phyloP scores from a whole-genome alignment of 2,329 filamentous ascomycete genomes.

The Pseudomassariella vexata region DNA sequence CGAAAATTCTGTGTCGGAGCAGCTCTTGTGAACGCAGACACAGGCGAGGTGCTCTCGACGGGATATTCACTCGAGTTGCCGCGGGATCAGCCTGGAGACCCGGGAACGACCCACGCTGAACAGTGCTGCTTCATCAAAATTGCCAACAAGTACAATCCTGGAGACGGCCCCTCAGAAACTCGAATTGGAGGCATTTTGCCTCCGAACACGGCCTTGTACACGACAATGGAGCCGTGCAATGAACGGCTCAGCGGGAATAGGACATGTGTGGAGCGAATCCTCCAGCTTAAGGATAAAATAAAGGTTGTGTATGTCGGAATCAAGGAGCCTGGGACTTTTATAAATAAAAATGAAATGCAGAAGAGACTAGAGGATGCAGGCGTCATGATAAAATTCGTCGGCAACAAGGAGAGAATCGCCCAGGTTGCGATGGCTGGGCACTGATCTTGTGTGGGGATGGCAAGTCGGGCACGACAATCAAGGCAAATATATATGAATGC shows the following conservation, averaged over 20 bases:
- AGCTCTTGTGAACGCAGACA: constrained; percentile 30
- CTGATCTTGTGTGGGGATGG: no score
- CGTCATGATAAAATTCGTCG: constrained; percentile 19
- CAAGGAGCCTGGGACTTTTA: constrained; percentile 30
- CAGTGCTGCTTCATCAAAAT: constrained; percentile 40
- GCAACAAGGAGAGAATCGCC: constrained; percentile 54
- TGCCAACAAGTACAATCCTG: constrained; percentile 26
- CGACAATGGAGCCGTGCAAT: constrained; percentile 40
- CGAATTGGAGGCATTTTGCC: constrained; percentile 29
- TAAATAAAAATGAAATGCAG: constrained; percentile 24
- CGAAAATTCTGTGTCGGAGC: constrained; percentile 37
- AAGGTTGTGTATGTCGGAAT: constrained; percentile 33
- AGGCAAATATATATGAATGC: no score
- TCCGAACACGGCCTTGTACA: constrained; percentile 33
- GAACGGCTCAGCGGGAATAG: constrained; percentile 32
- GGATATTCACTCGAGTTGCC: constrained; percentile 35
- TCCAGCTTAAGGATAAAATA: constrained; percentile 24
- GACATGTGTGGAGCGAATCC: constrained; percentile 29
- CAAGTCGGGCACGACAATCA: no score
- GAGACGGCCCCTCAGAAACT: no score
- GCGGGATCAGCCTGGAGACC: constrained; percentile 28
- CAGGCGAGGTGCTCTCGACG: constrained; percentile 30
- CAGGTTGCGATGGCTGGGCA: constrained; percentile 59
- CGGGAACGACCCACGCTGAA: constrained; percentile 34
- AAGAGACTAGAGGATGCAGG: constrained; percentile 17